Conservation (phyloP, 352 stramenopile genomes). For the Phytopythium montanum region DNA sequence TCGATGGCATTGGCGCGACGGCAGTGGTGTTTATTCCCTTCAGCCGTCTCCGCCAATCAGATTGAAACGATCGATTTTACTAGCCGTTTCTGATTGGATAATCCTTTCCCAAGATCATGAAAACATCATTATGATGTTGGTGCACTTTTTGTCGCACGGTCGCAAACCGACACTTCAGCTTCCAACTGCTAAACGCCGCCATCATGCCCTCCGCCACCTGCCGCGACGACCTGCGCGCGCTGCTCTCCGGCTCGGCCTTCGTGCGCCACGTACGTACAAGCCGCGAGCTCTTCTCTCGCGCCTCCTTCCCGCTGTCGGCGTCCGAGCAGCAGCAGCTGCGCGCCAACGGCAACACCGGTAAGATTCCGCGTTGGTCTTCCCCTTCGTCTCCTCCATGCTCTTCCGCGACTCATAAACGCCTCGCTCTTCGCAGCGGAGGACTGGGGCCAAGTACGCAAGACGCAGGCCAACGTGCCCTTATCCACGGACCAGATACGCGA, state of each 20-base stretch:
- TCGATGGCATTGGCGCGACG: no score
- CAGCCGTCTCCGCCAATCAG: no score
- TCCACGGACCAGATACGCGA: slow-evolving; percentile 43
- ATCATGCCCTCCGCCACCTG: not conserved
- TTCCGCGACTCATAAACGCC: slow-evolving; percentile 3
- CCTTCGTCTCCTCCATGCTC: no score
- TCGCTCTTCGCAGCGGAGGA: slow-evolving; percentile 36
- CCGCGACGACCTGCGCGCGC: slow-evolving; percentile 7
- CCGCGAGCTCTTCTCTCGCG: slow-evolving; percentile 8
- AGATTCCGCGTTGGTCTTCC: no score
- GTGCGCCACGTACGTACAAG: slow-evolving; percentile 22
- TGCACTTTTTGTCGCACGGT: not conserved
- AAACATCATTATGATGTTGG: no score
- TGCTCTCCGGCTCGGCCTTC: slow-evolving; percentile 24
- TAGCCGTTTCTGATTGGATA: no score
- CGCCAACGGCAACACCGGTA: slow-evolving; percentile 64
- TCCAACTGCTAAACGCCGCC: not conserved
- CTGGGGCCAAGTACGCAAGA: slow-evolving; percentile 59
- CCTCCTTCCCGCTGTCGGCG: slow-evolving; percentile 39
- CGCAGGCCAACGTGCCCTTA: slow-evolving; percentile 12
- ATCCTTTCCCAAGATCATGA: no score
- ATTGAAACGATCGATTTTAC: no score
- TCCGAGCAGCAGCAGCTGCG: slow-evolving; percentile 49
- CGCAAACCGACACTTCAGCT: not conserved
- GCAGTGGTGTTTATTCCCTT: no score